Conservation (phyloP, 805 yeast species). For the Blastobotrys mokoenaii region DNA sequence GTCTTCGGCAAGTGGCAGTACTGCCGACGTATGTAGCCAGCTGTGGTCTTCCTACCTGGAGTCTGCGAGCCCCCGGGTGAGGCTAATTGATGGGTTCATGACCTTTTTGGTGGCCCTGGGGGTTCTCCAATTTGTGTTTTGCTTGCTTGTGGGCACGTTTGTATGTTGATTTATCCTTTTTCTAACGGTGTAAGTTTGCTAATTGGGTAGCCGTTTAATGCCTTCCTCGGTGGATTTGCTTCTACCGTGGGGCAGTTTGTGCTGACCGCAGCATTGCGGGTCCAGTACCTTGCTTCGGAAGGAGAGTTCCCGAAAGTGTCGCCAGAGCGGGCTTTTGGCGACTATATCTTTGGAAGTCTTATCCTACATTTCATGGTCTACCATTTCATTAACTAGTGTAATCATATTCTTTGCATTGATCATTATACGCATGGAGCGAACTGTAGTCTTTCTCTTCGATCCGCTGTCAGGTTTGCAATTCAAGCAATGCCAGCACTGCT, state of each 20-base stretch:
- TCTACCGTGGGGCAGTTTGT: slow-evolving; percentile 95
- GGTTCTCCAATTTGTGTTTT: slow-evolving; percentile 68
- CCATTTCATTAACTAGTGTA: slow-evolving; percentile 73
- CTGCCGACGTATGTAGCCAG: slow-evolving; percentile 4
- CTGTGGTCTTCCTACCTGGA: slow-evolving; percentile 19
- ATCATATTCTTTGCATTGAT: neutral
- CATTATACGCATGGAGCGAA: too few relatives aligned
- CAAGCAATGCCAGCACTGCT: too few relatives aligned
- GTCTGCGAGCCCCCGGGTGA: slow-evolving; percentile 27
- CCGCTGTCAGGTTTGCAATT: too few relatives aligned
- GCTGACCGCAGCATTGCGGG: slow-evolving; percentile 57
- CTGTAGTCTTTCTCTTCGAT: too few relatives aligned
- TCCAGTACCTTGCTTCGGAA: slow-evolving; percentile 45
- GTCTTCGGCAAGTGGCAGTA: too few relatives aligned
- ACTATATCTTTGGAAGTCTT: slow-evolving; percentile 79
- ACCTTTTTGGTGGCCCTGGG: slow-evolving; percentile 69
- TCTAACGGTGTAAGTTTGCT: neutral
- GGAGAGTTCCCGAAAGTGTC: slow-evolving; percentile 35
- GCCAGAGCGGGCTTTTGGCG: slow-evolving; percentile 71
- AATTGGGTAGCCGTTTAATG: slow-evolving; percentile 70
- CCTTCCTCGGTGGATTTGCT: slow-evolving; percentile 87
- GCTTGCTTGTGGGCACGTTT: slow-evolving; percentile 69
- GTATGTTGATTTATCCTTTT: slow-evolving; percentile 21
- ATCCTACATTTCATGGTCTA: slow-evolving; percentile 79
- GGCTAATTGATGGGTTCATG: slow-evolving; percentile 71